Evolutionary conservation across 1,284 basidiomycete species (phyloP), one percentile per base, ranked within the genome.

Genomic region (Phellopilus nigrolimitatus): DNA sequence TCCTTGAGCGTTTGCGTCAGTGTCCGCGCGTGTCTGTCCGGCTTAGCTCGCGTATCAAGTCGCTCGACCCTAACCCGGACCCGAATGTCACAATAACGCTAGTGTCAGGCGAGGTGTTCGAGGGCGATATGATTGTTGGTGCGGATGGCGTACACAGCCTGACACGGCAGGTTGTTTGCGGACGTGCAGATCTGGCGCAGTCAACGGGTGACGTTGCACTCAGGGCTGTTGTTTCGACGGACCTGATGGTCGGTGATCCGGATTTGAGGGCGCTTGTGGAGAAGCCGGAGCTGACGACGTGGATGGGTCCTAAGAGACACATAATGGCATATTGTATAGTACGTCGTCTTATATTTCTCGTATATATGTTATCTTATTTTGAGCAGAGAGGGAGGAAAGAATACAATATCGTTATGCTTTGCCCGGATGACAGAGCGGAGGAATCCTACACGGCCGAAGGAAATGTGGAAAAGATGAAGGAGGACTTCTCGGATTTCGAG

Each of bases 101-200:
- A 43, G 60, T 65, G 46, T 66, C 69, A 3, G 76, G 77, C 2
- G 69, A 74, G 55, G 61, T 70, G 10, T 56, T 79, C 28, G 56
- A 58, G 6, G 68, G 69, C 1, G 74, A 81, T 55, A 52, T 82
- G 10, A 62, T 79, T 49, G 65, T 82, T 12, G 78, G 77, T 10
- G 76, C 77, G 1, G 79, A 82, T 55, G 79, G 79, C 2, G 65
- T 81, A 25, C 73, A 75, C 59, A 74, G 71, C 51, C 57, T 65
- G 10, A 62, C 73, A 1, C 67, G 78, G 1, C 62, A 71, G 53
- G 63, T 68, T 13, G 69, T 79, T n/a, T 68, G 72, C 12, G 73
- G 75, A 0, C 59, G 60, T 0, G 61, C 62, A 0, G 68, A 72
- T 49, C 58, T 63, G 8, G 68, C 75, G 0, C 63, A 62, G 41